Conservation (phyloP, 345 rosid species). For the Brassica nigra region DNA sequence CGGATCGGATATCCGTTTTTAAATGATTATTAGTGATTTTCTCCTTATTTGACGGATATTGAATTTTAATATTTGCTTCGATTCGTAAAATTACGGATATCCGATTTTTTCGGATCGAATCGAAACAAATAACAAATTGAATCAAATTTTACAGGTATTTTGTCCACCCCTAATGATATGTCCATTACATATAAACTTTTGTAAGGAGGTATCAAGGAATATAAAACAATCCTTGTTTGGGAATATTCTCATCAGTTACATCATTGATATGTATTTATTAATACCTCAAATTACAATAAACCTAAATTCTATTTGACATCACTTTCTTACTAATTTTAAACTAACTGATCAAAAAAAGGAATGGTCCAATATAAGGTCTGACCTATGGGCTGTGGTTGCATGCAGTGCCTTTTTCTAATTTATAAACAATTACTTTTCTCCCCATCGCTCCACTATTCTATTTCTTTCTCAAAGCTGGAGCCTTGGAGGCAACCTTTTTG, state of each 20-base stretch:
- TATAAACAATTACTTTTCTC: constrained; percentile 30
- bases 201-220: constrained; percentile 32
- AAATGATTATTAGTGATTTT: too few species aligned
- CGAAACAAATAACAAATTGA: too few species aligned
- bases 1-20: too few species aligned
- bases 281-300: constrained; percentile 22
- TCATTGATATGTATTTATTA: constrained; percentile 22
- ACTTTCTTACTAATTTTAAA: constrained; percentile 18
- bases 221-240: constrained; percentile 26
- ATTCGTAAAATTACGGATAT: too few species aligned
- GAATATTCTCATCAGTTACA: constrained; percentile 36
- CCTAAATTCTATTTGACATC: constrained; percentile 27
- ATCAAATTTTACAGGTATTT: too few species aligned
- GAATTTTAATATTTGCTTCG: too few species aligned
- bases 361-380: constrained; percentile 34
- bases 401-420: constrained; percentile 22
- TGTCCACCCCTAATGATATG: neutral
- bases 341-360: neutral
- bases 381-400: constrained; percentile 32
- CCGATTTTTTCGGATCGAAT: too few species aligned
- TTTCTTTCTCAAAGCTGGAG: constrained; percentile 28
- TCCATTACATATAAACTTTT: constrained; percentile 26
- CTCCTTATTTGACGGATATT: too few species aligned
- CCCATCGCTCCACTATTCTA: constrained; percentile 33
- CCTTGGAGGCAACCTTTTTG: constrained; percentile 28